These are phyloP conservation scores for Combretum micranthum DNA, from an alignment of 345 rosid genomes.

Conservation along the genomic window DNA sequence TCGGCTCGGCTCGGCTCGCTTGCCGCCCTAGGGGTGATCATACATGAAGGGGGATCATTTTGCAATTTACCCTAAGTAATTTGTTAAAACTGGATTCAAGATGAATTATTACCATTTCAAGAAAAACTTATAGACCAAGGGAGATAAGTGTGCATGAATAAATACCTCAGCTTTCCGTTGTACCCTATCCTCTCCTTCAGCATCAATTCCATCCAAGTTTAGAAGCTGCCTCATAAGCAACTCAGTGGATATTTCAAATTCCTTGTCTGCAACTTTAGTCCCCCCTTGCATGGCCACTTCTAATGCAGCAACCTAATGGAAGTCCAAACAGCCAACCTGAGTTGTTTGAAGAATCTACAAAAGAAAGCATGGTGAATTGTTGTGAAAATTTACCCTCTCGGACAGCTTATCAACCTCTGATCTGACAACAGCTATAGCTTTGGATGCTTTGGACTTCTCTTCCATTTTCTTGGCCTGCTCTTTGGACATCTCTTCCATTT, in stretches of 20 bases:
- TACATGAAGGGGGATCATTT: too few species aligned
- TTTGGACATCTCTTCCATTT: constrained; percentile 33
- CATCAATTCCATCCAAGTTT: constrained; percentile 69
- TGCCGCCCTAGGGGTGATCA: too few species aligned
- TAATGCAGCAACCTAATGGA: constrained; percentile 53
- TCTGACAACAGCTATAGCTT: constrained; percentile 41
- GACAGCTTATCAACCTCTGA: constrained; percentile 70
- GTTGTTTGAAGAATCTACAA: neutral
- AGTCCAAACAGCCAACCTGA: constrained; percentile 3
- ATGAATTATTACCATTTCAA: neutral
- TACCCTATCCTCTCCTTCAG: constrained; percentile 76
- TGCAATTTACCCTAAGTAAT: too few species aligned
- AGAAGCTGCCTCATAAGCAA: constrained; percentile 84
- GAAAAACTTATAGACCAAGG: too few species aligned
- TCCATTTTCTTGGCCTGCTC: constrained; percentile 28
- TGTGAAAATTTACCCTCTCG: constrained; percentile 38
- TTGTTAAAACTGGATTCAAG: too few species aligned
- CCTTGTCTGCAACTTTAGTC: constrained; percentile 46
- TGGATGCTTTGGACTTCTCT: constrained; percentile 41
- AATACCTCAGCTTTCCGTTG: constrained; percentile 84
- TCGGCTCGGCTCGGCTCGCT: too few species aligned
- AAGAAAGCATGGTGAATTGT: constrained; percentile 1
- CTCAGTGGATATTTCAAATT: constrained; percentile 63
- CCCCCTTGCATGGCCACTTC: constrained; percentile 62
- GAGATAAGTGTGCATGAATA: neutral